A percentile compares a stretch with the other conserved stretches of the same genome.
Conservation (phyloP, 352 stramenopile genomes). For the Pelagophyceae sp. region DNA sequence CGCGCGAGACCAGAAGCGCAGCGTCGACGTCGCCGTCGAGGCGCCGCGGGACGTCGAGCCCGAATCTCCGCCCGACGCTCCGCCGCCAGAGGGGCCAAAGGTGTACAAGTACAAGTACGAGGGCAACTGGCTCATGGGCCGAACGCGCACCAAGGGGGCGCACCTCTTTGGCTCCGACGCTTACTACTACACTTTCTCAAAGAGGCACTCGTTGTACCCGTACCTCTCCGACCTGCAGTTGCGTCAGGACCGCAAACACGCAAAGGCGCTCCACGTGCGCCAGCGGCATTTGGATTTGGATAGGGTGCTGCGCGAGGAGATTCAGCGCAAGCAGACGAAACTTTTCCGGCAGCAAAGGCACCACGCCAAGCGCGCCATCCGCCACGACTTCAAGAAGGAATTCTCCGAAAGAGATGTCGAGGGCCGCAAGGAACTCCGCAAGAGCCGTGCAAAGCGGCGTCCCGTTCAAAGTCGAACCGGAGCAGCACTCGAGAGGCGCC, state of each 20-base stretch:
- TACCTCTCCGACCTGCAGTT: conserved; percentile 20
- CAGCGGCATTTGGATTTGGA: conserved; percentile 20
- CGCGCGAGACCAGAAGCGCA: background rate
- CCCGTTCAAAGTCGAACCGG: background rate
- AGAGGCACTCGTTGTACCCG: conserved; percentile 16
- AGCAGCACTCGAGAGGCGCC: background rate
- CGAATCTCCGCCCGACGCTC: background rate
- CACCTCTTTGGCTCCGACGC: background rate
- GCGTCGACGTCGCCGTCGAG: background rate
- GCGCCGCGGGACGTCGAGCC: background rate
- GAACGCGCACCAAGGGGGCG: background rate
- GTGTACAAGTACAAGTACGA: conserved; percentile 8
- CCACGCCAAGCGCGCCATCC: conserved; percentile 21
- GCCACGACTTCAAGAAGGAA: conserved; percentile 3
- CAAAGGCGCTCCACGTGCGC: background rate
- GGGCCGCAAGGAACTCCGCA: conserved; percentile 1
- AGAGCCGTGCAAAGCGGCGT: background rate
- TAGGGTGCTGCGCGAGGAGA: conserved; percentile 23
- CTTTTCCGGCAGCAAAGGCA: conserved; percentile 26
- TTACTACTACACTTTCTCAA: conserved; percentile 19
- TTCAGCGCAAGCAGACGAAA: conserved; percentile 22
- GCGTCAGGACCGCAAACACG: background rate
- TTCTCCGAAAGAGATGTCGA: conserved; percentile 15
- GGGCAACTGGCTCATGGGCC: conserved; percentile 8
- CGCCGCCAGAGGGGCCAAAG: no score